Conservation (phyloP, 352 stramenopile species). For the Globisporangium cystogenes region DNA sequence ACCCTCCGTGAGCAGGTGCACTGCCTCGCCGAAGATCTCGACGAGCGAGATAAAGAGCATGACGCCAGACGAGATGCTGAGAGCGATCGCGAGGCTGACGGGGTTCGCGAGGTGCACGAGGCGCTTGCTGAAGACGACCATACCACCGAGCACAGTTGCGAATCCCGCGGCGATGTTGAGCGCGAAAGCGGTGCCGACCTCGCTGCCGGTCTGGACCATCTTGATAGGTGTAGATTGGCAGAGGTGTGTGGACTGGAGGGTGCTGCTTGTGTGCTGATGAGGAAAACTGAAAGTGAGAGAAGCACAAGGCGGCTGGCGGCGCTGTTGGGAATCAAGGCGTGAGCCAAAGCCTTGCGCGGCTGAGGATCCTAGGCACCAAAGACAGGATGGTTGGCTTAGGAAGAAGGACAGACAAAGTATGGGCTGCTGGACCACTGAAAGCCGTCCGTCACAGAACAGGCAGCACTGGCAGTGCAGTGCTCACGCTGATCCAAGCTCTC, state of each 20-base stretch:
- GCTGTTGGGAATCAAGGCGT: background rate
- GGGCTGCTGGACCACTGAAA: background rate
- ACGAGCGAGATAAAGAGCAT: conserved; percentile 77
- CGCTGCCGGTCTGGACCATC: conserved; percentile 31
- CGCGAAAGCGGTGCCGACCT: conserved; percentile 35
- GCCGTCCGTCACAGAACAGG: no score
- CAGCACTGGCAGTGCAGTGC: background rate
- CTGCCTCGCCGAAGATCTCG: conserved; percentile 50
- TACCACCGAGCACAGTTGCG: conserved; percentile 53
- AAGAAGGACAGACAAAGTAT: background rate
- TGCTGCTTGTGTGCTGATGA: background rate
- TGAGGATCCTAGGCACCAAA: background rate
- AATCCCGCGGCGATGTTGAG: conserved; percentile 51
- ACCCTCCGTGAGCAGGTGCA: conserved; percentile 34
- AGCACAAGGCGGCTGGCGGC: background rate
- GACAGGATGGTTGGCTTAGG: background rate
- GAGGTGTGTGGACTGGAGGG: conserved; percentile 75
- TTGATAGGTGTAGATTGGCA: conserved; percentile 70
- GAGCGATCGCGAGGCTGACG: conserved; percentile 41
- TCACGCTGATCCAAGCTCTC: background rate
- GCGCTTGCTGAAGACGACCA: conserved; percentile 66
- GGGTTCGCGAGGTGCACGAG: conserved; percentile 49
- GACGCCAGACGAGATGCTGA: conserved; percentile 66
- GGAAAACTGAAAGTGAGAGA: background rate
- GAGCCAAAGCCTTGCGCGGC: background rate